Conservation (phyloP, 140 eudicot genomes). For the Cichorium intybus region DNA sequence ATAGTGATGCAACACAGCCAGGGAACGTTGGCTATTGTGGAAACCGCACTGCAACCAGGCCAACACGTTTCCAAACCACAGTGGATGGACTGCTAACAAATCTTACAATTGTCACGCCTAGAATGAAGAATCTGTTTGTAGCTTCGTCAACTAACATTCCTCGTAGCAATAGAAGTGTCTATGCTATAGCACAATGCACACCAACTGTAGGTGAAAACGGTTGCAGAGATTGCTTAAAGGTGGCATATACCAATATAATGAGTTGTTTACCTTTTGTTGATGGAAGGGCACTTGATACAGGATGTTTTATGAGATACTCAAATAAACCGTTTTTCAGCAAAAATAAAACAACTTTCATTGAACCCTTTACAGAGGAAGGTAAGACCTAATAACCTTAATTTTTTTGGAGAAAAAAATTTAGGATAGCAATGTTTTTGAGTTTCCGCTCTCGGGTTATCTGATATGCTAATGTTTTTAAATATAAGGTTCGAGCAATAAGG, state of each 20-base stretch:
- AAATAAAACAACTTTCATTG: conserved; percentile 17
- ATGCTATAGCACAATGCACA: conserved; percentile 48
- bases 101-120: conserved; percentile 40
- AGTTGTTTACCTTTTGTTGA: conserved; percentile 40
- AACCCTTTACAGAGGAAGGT: conserved; percentile 39
- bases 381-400: not conserved
- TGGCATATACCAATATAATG: conserved; percentile 31
- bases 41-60: conserved; percentile 32
- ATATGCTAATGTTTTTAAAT: not conserved
- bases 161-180: conserved; percentile 21
- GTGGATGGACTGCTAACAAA: conserved; percentile 30
- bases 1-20: conserved; percentile 36
- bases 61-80: conserved; percentile 28
- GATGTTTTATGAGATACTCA: conserved; percentile 30
- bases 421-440: not conserved
- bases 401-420: not conserved
- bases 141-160: conserved; percentile 25
- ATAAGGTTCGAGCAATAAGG: conserved; percentile 21
- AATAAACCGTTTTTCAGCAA: conserved; percentile 14
- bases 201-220: conserved; percentile 31
- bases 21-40: conserved; percentile 46
- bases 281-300: conserved; percentile 39
- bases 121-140: conserved; percentile 36
- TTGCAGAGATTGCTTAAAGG: conserved; percentile 44
- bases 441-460: not conserved